These are phyloP conservation scores for Lachnellula cervina DNA, from an alignment of 2,329 filamentous ascomycete species.

Conservation along the genomic window DNA sequence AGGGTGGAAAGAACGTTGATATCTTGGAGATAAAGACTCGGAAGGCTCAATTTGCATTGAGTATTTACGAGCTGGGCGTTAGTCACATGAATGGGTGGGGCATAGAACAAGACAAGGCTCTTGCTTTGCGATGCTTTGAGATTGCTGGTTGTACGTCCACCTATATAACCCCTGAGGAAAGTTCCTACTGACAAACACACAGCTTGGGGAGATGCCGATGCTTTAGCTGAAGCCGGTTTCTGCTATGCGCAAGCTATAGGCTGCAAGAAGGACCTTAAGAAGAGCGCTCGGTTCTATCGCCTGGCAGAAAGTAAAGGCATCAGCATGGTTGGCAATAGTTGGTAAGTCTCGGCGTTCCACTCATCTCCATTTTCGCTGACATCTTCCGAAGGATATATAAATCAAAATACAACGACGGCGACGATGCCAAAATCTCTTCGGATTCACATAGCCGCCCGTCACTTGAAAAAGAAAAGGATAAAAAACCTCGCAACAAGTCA, in stretches of 20 bases:
- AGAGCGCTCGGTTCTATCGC: conserved; percentile 85
- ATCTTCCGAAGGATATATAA: conserved; percentile 77
- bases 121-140: conserved; percentile 90
- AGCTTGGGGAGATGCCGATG: conserved; percentile 93
- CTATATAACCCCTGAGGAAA: background rate
- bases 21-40: conserved; percentile 71
- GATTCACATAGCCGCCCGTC: conserved; percentile 33
- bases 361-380: background rate
- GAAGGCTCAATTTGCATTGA: conserved; percentile 88
- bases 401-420: conserved; percentile 77
- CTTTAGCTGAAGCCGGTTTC: conserved; percentile 88
- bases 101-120: conserved; percentile 81
- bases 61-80: conserved; percentile 93
- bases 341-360: conserved; percentile 53
- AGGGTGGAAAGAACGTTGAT: conserved; percentile 60
- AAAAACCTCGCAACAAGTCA: conserved; percentile 71
- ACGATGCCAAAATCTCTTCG: conserved; percentile 34
- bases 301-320: conserved; percentile 89
- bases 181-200: conserved; percentile 20
- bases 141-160: conserved; percentile 72
- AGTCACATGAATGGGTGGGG: conserved; percentile 99
- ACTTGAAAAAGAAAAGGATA: conserved; percentile 36
- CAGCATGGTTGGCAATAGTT: conserved; percentile 97
- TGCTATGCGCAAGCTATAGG: conserved; percentile 93
- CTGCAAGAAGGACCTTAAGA: conserved; percentile 94